These are phyloP conservation scores for Epichloe uncinata DNA, from an alignment of 2,329 filamentous ascomycete species.

Conservation along the genomic window DNA sequence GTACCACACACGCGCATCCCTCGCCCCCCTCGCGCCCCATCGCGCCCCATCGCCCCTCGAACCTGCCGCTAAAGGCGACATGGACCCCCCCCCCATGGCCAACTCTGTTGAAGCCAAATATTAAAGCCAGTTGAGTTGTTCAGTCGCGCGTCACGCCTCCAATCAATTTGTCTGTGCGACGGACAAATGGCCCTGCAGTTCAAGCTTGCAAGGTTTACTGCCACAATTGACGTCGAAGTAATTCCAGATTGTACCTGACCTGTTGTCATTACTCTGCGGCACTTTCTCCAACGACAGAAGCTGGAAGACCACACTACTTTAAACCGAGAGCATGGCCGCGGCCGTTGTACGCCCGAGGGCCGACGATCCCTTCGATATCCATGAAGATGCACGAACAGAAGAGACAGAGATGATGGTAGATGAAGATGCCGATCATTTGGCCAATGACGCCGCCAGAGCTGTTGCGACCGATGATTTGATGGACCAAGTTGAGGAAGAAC, in stretches of 20 bases:
- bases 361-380: conserved; percentile 32
- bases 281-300: too few relatives aligned
- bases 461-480: conserved; percentile 13
- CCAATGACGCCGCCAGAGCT: conserved; percentile 14
- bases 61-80: too few relatives aligned
- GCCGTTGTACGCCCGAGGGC: conserved; percentile 5
- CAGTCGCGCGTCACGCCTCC: conserved; percentile 3
- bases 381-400: conserved; percentile 36
- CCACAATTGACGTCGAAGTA: not conserved
- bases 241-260: not conserved
- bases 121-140: too few relatives aligned
- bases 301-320: not conserved
- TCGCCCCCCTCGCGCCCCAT: not conserved
- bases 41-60: not conserved
- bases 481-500: conserved; percentile 15
- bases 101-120: too few relatives aligned
- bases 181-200: not conserved
- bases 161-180: not conserved
- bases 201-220: not conserved
- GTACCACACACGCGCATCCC: conserved; percentile 8
- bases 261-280: too few relatives aligned
- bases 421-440: conserved; percentile 21
- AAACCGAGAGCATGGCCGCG: conserved; percentile 3
- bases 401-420: conserved; percentile 37
- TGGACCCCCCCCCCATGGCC: too few relatives aligned